Conservation (phyloP, 73 alveolate genomes). For the Symbiodinium natans region DNA sequence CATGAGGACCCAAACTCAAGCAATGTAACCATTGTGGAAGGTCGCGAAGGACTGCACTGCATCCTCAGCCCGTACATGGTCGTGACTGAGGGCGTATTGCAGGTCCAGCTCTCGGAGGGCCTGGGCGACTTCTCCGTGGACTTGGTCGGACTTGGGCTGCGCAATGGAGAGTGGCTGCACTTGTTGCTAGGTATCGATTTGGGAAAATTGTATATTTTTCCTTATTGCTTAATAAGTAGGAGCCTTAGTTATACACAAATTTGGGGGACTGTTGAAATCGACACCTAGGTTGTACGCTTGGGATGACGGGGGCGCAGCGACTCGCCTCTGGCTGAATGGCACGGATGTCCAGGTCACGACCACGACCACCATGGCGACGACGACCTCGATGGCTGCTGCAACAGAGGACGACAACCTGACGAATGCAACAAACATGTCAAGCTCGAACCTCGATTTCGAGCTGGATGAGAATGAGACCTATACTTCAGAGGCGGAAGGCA, state of each 20-base stretch:
- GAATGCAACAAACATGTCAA: not conserved
- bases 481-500: not conserved
- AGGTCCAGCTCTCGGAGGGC: slow-evolving; percentile 8
- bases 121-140: slow-evolving; percentile 29
- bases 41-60: not conserved
- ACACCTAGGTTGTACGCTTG: no score
- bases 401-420: not conserved
- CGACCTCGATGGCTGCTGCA: not conserved
- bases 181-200: no score
- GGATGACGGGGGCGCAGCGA: slow-evolving; percentile 23
- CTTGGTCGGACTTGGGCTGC: not conserved
- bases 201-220: no score
- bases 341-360: not conserved
- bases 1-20: not conserved
- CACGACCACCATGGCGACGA: not conserved
- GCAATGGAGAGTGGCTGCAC: slow-evolving; percentile 15
- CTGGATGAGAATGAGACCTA: not conserved
- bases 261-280: no score
- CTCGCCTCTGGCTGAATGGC: slow-evolving; percentile 35
- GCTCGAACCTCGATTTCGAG: not conserved
- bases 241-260: no score
- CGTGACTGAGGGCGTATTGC: not conserved
- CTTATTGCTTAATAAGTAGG: no score
- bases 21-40: not conserved
- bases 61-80: not conserved